phyloP scores from a whole-genome alignment of 345 rosid genomes.

The Aquilaria sinensis region DNA sequence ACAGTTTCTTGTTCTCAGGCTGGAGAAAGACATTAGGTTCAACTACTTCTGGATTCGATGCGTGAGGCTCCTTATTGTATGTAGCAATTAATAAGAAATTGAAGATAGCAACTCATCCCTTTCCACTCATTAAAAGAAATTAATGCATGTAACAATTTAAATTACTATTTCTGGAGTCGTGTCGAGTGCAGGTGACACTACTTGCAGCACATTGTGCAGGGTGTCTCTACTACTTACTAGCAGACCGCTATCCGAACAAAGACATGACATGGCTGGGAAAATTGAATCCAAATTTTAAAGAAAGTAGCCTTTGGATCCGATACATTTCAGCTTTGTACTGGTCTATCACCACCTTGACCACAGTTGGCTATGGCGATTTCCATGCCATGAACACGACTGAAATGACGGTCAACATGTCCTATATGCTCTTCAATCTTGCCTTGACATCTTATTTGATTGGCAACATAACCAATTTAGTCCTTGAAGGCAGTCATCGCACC shows the following conservation, averaged over 20 bases:
- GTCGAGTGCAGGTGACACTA: constrained; percentile 48
- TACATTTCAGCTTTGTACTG: constrained; percentile 75
- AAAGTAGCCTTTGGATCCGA: constrained; percentile 52
- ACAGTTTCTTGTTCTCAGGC: constrained; percentile 27
- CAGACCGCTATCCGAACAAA: constrained; percentile 58
- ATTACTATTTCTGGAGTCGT: background rate
- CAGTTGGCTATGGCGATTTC: constrained; percentile 86
- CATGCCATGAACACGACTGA: constrained; percentile 75
- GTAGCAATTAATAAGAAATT: constrained; percentile 16
- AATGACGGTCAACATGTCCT: constrained; percentile 63
- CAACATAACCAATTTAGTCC: constrained; percentile 84
- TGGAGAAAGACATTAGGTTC: constrained; percentile 81
- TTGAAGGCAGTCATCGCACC: constrained; percentile 86
- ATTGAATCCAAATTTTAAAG: constrained; percentile 51
- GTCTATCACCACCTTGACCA: constrained; percentile 89
- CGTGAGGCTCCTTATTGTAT: constrained; percentile 45
- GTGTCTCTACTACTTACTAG: constrained; percentile 68
- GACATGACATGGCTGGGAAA: constrained; percentile 70
- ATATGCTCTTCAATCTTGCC: constrained; percentile 86
- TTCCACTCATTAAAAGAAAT: too few species aligned
- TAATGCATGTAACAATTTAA: too few species aligned
- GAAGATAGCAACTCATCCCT: constrained; percentile 10
- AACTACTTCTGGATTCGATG: constrained; percentile 70
- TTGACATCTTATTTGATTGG: constrained; percentile 76
- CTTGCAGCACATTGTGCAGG: constrained; percentile 73